phyloP scores from a whole-genome alignment of 495 filamentous ascomycete genomes.

The Hypoxylon trugodes region DNA sequence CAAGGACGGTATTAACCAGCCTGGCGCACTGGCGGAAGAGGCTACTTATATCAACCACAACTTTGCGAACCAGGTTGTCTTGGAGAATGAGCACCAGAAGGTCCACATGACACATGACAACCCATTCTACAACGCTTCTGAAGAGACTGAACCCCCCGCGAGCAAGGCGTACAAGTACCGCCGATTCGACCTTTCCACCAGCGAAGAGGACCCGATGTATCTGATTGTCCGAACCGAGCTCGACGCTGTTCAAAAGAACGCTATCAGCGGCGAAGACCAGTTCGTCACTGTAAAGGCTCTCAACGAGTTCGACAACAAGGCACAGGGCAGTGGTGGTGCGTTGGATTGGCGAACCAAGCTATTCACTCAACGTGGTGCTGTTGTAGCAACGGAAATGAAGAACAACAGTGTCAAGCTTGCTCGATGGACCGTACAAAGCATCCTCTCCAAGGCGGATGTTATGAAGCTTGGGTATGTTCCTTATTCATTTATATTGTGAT shows the following conservation, averaged over 20 bases:
- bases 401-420: conserved; percentile 99
- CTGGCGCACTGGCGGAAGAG: conserved; percentile 88
- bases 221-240: conserved; percentile 95
- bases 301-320: conserved; percentile 98
- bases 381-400: conserved; percentile 99
- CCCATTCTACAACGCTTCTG: conserved; percentile 94
- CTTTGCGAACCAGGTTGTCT: conserved; percentile 92
- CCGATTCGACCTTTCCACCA: conserved; percentile 91
- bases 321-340: conserved; percentile 90
- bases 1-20: conserved; percentile 94
- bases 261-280: conserved; percentile 85
- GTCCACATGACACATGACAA: conserved; percentile 86
- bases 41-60: conserved; percentile 99
- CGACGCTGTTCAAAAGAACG: conserved; percentile 94
- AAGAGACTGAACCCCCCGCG: conserved; percentile 91
- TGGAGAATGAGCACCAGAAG: conserved; percentile 79
- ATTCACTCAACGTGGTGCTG: conserved; percentile 89
- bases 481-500: not conserved
- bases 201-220: conserved; percentile 90
- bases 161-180: conserved; percentile 98
- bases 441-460: conserved; percentile 91
- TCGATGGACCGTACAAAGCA: conserved; percentile 94
- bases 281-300: conserved; percentile 92
- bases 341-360: conserved; percentile 97
- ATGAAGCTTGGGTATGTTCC: conserved; percentile 91